Evolutionary conservation across 2,329 filamentous ascomycete species (phyloP).

Genomic region (Aspergillus piperis): DNA sequence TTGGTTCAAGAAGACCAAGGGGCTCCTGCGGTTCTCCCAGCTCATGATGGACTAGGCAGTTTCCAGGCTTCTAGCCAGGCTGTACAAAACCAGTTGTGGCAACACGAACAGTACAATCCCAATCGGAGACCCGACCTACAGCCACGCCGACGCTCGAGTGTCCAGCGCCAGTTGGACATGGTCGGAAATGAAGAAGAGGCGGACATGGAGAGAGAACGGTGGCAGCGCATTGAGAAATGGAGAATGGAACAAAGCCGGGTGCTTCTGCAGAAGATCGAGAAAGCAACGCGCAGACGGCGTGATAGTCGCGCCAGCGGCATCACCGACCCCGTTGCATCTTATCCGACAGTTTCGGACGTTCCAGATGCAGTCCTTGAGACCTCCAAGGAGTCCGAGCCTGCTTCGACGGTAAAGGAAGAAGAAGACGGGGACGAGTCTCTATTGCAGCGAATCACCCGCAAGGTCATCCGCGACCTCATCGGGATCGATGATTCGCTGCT

Average conservation of each 20-base stretch:
- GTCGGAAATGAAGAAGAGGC: constrained; percentile 59
- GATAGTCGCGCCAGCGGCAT: constrained; percentile 30
- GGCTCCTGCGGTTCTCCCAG: constrained; percentile 73
- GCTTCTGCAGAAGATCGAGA: constrained; percentile 84
- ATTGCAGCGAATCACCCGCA: constrained; percentile 78
- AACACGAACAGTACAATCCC: constrained; percentile 84
- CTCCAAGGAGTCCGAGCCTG: constrained; percentile 55
- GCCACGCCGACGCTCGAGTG: constrained; percentile 56
- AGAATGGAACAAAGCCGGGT: constrained; percentile 84
- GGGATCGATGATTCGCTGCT: constrained; percentile 86
- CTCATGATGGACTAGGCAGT: constrained; percentile 86
- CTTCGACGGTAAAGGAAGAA: constrained; percentile 38
- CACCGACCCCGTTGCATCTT: constrained; percentile 18
- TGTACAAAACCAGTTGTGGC: constrained; percentile 82
- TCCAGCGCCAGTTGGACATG: constrained; percentile 59
- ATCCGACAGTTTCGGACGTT: constrained; percentile 20
- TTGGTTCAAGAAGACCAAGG: constrained; percentile 54
- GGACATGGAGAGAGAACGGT: constrained; percentile 69
- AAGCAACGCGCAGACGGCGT: constrained; percentile 71
- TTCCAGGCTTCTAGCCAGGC: constrained; percentile 67
- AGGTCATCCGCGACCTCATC: constrained; percentile 84
- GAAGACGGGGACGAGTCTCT: constrained; percentile 65
- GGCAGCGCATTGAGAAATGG: constrained; percentile 87
- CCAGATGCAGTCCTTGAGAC: constrained; percentile 44
- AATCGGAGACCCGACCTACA: constrained; percentile 56